Base-by-base conservation (phyloP, 202 grass and related monocot genomes). In the Zizania palustris region DNA sequence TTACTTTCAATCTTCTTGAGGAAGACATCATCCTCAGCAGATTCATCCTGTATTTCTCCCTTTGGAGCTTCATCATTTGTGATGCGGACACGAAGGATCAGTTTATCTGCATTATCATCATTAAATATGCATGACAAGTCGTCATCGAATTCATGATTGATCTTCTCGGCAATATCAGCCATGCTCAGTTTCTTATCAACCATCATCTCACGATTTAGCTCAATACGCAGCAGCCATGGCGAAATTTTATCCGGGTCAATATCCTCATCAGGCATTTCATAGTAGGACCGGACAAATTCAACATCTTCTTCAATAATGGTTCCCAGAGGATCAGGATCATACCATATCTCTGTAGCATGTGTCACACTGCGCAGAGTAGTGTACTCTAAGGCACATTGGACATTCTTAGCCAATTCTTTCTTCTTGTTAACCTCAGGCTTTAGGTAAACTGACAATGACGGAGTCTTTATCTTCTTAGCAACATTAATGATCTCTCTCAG, bases 101-200 rank as follows among this genome's bases (percentile, higher is more conserved):
- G 95, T 72, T 94, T 98, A 77, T 98, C 89, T 1, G 95, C 95
- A 80, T 98, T 98, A 84, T 98, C 95, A 90, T 98, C 95, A 80
- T 94, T 98, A 74, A 98, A 98, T 82, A 98, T 98, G 83, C 89
- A 94, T 61, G 91, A 88, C 46, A 98, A 77, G 45, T 98, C 95
- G n/a, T 92, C 89, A 77, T 92, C 95, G 19, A 97, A 94, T 72
- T 94, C 95, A 80, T 86, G 89, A 85, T 92, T 93, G 20, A 97
- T 97, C 83, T 94, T 97, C 57, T 94, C 95, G 1, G 95, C 95
- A 72, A 97, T 97, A 73, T 94, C 91, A 64, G 89, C 91, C 95
- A 94, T 97, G 87, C 91, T 98, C 77, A 98, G 82, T 83, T 98
- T 98, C 85, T 98, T 98, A 83, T 94, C 95, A 75, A 98, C 85